Conservation (phyloP, 2,329 filamentous ascomycete genomes). For the Claviceps pazoutovae region DNA sequence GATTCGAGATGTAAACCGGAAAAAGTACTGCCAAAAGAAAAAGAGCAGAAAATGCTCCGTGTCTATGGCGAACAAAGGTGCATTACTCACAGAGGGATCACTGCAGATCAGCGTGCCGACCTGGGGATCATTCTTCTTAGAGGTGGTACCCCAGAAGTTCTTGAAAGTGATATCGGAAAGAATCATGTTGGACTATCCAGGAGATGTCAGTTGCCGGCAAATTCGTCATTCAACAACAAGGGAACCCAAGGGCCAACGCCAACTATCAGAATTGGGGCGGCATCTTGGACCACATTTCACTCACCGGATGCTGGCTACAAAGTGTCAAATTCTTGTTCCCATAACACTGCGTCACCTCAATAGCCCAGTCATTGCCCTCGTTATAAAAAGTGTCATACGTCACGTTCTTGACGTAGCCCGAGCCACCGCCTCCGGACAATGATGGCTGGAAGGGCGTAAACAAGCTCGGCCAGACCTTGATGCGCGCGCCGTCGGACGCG, state of each 20-base stretch:
- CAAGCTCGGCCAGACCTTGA: conserved; percentile 57
- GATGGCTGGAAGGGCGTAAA: conserved; percentile 25
- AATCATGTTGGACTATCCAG: background rate
- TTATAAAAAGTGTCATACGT: conserved; percentile 50
- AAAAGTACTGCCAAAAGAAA: no score
- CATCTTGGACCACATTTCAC: background rate
- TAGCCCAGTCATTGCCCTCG: conserved; percentile 39
- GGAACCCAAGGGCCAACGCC: background rate
- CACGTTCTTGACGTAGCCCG: conserved; percentile 46
- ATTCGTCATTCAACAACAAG: no score
- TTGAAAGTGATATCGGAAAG: background rate
- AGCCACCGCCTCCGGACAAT: conserved; percentile 43
- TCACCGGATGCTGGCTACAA: background rate
- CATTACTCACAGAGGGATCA: background rate
- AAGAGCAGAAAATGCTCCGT: no score
- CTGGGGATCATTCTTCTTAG: background rate
- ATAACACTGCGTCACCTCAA: conserved; percentile 1
- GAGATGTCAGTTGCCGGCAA: background rate
- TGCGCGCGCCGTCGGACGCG: conserved; percentile 50
- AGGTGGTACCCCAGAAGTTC: background rate
- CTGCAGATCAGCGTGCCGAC: background rate
- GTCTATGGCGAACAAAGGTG: background rate
- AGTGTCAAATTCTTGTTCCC: background rate
- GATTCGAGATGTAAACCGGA: no score
- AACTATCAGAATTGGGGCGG: no score